Evolutionary conservation across 345 rosid species (phyloP).

Genomic region (Ceriops tagal): DNA sequence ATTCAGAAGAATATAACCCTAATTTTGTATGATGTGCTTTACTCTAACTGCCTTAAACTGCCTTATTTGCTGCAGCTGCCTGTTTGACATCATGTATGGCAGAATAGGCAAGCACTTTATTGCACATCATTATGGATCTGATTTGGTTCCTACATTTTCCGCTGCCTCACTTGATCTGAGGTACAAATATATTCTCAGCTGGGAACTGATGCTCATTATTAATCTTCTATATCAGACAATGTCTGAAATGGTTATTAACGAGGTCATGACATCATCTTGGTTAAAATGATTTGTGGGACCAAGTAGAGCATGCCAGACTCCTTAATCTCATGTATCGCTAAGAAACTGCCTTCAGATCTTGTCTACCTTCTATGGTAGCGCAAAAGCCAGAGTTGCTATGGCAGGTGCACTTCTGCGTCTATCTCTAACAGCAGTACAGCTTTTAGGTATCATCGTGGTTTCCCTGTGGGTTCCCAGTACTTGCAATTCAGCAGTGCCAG

Average conservation of each 20-base stretch:
- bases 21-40: not conserved
- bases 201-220: not conserved
- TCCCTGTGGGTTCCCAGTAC: not conserved
- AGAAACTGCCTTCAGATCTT: slow-evolving; percentile 86
- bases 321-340: slow-evolving; percentile 81
- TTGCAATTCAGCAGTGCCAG: not conserved
- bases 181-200: slow-evolving; percentile 32
- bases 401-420: slow-evolving; percentile 88
- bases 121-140: slow-evolving; percentile 79
- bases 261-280: slow-evolving; percentile 97
- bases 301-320: slow-evolving; percentile 78
- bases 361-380: slow-evolving; percentile 86
- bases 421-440: slow-evolving; percentile 87
- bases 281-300: slow-evolving; percentile 89
- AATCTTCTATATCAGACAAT: not conserved
- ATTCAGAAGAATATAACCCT: slow-evolving; percentile 23
- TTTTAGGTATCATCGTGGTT: not conserved
- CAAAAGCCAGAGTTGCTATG: slow-evolving; percentile 92
- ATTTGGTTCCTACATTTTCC: slow-evolving; percentile 93
- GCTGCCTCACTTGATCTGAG: slow-evolving; percentile 85
- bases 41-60: slow-evolving; percentile 26
- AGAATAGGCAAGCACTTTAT: slow-evolving; percentile 88
- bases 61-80: slow-evolving; percentile 65
- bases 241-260: slow-evolving; percentile 20
- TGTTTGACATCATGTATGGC: slow-evolving; percentile 99